phyloP scores from a whole-genome alignment of 768 basidiomycete species.

The Rhodotorula paludigena region DNA sequence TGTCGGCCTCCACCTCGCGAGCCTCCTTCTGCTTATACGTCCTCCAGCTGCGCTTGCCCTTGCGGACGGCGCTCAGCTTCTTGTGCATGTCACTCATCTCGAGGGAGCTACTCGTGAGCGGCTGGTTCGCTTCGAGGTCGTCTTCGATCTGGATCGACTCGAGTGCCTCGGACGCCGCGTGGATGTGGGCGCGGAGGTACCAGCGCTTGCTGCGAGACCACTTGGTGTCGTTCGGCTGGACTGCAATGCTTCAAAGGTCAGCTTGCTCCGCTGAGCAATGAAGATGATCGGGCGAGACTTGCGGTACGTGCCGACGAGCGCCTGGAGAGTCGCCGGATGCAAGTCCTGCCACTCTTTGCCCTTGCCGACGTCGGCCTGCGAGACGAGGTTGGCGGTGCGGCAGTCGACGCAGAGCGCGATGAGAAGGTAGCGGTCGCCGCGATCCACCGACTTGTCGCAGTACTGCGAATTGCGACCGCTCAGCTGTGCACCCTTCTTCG shows the following conservation, averaged over 20 bases:
- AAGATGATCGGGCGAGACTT: background rate
- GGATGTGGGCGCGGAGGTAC: background rate
- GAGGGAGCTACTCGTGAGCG: no score
- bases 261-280: no score
- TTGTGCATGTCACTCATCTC: background rate
- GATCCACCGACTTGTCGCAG: background rate
- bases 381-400: background rate
- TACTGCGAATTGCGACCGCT: background rate
- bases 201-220: background rate
- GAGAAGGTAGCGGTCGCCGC: slow-evolving; percentile 1
- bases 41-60: background rate
- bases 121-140: background rate
- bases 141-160: slow-evolving; percentile 3
- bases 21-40: fast-evolving
- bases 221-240: background rate
- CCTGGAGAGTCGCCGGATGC: background rate
- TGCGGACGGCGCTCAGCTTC: background rate
- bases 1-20: background rate
- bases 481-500: background rate
- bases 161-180: background rate
- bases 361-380: background rate
- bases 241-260: background rate
- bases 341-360: background rate
- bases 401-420: background rate
- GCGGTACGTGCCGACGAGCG: background rate